phyloP scores from a whole-genome alignment of 2,329 filamentous ascomycete genomes.

The Fusarium chlamydosporum region DNA sequence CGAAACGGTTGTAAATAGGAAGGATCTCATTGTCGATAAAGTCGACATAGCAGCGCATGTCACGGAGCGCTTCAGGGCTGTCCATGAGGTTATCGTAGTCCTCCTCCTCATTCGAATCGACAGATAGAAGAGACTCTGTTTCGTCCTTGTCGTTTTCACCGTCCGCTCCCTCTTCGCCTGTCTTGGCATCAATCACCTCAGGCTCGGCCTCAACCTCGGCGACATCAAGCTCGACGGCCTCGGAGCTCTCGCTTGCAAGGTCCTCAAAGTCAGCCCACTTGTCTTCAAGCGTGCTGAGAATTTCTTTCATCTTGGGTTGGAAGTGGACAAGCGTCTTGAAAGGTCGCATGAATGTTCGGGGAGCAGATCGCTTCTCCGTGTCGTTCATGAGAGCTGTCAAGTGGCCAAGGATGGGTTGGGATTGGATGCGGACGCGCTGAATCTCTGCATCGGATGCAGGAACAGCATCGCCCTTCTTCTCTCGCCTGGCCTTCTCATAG shows the following conservation, averaged over 20 bases:
- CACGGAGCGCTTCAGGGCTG: constrained; percentile 56
- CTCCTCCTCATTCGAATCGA: constrained; percentile 56
- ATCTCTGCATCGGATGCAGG: constrained; percentile 49
- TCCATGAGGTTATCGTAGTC: constrained; percentile 57
- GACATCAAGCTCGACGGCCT: constrained; percentile 45
- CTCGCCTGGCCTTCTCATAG: constrained; percentile 42
- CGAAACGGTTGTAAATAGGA: constrained; percentile 53
- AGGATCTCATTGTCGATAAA: constrained; percentile 61
- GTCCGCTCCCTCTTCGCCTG: constrained; percentile 31
- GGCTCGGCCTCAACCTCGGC: constrained; percentile 50
- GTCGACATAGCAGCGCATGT: constrained; percentile 61
- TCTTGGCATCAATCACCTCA: constrained; percentile 48
- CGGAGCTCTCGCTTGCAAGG: constrained; percentile 42
- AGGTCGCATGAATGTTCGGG: constrained; percentile 59
- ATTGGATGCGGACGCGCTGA: constrained; percentile 59
- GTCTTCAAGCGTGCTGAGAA: constrained; percentile 57
- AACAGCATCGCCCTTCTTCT: constrained; percentile 47
- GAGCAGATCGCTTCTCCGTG: constrained; percentile 54
- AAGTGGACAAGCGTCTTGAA: constrained; percentile 60
- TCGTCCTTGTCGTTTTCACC: constrained; percentile 48
- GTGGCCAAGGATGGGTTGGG: constrained; percentile 58
- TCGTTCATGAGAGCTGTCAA: constrained; percentile 57
- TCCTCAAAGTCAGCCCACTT: constrained; percentile 60
- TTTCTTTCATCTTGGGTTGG: constrained; percentile 59
- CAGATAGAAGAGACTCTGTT: constrained; percentile 53